Base-by-base conservation (phyloP, 495 filamentous ascomycete species). In the Darksidea phi region DNA sequence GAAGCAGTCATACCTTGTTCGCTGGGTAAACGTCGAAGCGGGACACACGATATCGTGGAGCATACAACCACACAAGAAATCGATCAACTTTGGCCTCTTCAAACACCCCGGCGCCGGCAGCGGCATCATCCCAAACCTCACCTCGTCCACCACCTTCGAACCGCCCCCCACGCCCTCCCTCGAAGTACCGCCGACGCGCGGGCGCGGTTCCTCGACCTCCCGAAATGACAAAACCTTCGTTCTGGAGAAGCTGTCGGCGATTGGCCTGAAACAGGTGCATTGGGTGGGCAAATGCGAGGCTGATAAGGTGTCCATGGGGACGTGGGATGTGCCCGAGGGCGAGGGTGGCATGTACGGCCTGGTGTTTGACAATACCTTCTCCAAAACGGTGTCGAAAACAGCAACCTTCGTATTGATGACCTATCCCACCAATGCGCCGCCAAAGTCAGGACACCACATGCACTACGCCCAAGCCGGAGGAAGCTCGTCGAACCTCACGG, bases 281-380 rank as follows among this genome's bases (percentile, higher is more conserved):
- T 97, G 94, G 94, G 75, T 87, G 62, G 94, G 94, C 15, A 95
- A 91, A 75, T 97, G 91, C 74, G 92, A 97, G 73, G 90, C 94
- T 25, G 93, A 97, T 76, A 93, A 90, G 76, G 91, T 95, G n/a
- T 86, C 90, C 11, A 88, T 91, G 71, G 94, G 94, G 0, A 94
- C 87, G 15, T 90, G 90, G 73, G 85, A 95, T 71, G 90, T 97
- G 15, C 73, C 77, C 3, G 67, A 73, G 38, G 82, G 80, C 13
- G 84, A 89, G 53, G 89, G 88, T 1, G 94, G 92, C 57, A 97
- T 96, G 84, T 98, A 95, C 73, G 94, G 90, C 28, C 79, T 98
- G 54, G 89, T 97, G 24, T 96, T 98, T 71, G 94, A 98, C 80
- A 98, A 98, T 71, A 98, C 95, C 32, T 97, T 97, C 72, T 95